These are phyloP conservation scores for Colletotrichum liriopes DNA, from an alignment of 2,329 filamentous ascomycete species.

Conservation along the genomic window DNA sequence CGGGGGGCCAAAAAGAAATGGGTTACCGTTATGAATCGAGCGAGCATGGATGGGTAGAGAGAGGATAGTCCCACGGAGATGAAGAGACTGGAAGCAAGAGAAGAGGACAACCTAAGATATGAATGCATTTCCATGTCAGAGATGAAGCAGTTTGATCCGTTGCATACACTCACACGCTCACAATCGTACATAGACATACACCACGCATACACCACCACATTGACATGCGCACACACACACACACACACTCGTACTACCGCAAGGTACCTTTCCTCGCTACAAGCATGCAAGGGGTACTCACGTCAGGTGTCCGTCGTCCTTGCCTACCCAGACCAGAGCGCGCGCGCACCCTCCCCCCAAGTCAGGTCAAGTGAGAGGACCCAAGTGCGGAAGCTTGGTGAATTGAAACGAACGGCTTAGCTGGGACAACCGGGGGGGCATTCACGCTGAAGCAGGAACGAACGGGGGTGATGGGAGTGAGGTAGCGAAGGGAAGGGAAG, in stretches of 20 bases:
- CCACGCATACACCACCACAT: conserved; percentile 15
- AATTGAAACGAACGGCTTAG: conserved; percentile 43
- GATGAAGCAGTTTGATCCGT: conserved; percentile 21
- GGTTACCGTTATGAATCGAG: conserved; percentile 29
- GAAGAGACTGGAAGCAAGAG: conserved; percentile 3
- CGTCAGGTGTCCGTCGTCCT: background rate
- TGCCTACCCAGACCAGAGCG: conserved; percentile 8
- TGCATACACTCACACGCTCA: conserved; percentile 10
- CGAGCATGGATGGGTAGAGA: conserved; percentile 2
- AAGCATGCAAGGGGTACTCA: background rate
- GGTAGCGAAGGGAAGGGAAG: conserved; percentile 3
- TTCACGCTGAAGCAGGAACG: conserved; percentile 41
- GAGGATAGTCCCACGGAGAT: conserved; percentile 2
- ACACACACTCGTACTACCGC: conserved; percentile 1
- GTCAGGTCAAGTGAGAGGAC: conserved; percentile 41
- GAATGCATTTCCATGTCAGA: conserved; percentile 23
- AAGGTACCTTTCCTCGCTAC: background rate
- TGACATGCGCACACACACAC: conserved; percentile 6
- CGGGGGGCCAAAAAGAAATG: conserved; percentile 25
- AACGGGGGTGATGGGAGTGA: conserved; percentile 22
- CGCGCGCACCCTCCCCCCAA: conserved; percentile 41
- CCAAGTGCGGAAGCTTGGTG: conserved; percentile 40
- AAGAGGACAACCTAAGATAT: conserved; percentile 18
- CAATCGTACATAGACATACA: conserved; percentile 9
- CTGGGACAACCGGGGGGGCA: conserved; percentile 35